Percentiles rank a stretch among this genome's conserved stretches.
Evolutionary conservation across 345 rosid species (phyloP).

Genomic region (Boechera divaricarpa): DNA sequence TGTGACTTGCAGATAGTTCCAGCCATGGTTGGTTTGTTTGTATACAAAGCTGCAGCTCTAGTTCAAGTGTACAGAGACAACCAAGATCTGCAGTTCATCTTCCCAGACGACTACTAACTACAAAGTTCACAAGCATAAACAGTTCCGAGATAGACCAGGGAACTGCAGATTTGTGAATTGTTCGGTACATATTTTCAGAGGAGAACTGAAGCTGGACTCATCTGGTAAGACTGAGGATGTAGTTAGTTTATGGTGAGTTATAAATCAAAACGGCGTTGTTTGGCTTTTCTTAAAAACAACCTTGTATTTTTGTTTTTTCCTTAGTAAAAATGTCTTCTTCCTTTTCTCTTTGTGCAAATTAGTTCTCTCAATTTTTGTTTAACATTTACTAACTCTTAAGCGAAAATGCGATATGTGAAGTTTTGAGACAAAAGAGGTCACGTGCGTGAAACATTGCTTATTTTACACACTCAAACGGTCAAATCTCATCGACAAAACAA

Average conservation of each 20-base stretch:
- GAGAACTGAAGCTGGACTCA: conserved; percentile 14
- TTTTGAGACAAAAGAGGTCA: neutral
- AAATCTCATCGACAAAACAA: neutral
- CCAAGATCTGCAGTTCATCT: conserved; percentile 70
- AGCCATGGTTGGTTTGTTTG: conserved; percentile 91
- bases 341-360: neutral
- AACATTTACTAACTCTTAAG: no score
- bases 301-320: neutral
- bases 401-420: neutral
- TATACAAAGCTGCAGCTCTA: conserved; percentile 92
- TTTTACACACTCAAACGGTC: conserved; percentile 13
- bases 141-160: neutral
- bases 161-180: neutral
- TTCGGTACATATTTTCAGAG: neutral
- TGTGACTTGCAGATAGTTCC: conserved; percentile 66
- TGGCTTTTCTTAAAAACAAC: neutral
- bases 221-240: conserved; percentile 15
- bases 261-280: neutral
- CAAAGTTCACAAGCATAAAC: neutral
- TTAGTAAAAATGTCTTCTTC: no score
- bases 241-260: neutral
- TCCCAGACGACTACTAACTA: conserved; percentile 62
- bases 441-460: conserved; percentile 6
- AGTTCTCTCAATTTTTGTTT: neutral
- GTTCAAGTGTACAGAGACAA: conserved; percentile 96